Evolutionary conservation across 768 basidiomycete species (phyloP).

Genomic region (Boletales sp.): DNA sequence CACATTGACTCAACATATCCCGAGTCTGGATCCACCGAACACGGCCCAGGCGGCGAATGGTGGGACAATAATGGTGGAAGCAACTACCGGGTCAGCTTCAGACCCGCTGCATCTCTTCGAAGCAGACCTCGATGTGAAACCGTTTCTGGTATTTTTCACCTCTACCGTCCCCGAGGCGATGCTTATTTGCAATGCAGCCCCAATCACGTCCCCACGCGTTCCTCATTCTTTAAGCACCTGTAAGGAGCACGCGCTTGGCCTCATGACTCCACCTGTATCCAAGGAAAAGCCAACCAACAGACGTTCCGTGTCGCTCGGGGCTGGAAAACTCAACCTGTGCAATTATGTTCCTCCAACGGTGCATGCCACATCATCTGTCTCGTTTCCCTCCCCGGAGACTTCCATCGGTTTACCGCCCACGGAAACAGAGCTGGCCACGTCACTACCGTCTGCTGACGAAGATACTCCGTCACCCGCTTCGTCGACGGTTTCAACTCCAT

Average conservation of each 20-base stretch:
- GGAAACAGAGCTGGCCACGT: neutral
- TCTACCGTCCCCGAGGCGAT: neutral
- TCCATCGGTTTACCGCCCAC: neutral
- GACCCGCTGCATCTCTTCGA: slow-evolving; percentile 3
- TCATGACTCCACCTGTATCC: slow-evolving; percentile 3
- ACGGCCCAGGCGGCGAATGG: slow-evolving; percentile 64
- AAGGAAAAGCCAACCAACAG: neutral
- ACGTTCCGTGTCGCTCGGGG: neutral
- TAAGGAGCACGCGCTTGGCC: slow-evolving; percentile 6
- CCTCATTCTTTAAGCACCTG: neutral
- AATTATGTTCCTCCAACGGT: slow-evolving; percentile 33
- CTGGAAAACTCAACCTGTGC: slow-evolving; percentile 26
- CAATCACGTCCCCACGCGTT: neutral
- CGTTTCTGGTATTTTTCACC: slow-evolving; percentile 12
- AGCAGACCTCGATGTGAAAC: slow-evolving; percentile 20
- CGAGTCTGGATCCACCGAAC: slow-evolving; percentile 12
- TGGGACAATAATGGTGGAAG: slow-evolving; percentile 88
- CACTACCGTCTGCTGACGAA: slow-evolving; percentile 1
- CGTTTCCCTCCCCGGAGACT: neutral
- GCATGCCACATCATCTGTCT: neutral
- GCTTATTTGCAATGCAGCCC: slow-evolving; percentile 12
- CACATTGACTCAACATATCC: slow-evolving; percentile 22
- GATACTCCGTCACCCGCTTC: slow-evolving; percentile 24
- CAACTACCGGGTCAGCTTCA: slow-evolving; percentile 80
- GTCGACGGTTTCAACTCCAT: slow-evolving; percentile 26